Conservation (phyloP, 176 grass and related monocot species). For the Eragrostis curvula region DNA sequence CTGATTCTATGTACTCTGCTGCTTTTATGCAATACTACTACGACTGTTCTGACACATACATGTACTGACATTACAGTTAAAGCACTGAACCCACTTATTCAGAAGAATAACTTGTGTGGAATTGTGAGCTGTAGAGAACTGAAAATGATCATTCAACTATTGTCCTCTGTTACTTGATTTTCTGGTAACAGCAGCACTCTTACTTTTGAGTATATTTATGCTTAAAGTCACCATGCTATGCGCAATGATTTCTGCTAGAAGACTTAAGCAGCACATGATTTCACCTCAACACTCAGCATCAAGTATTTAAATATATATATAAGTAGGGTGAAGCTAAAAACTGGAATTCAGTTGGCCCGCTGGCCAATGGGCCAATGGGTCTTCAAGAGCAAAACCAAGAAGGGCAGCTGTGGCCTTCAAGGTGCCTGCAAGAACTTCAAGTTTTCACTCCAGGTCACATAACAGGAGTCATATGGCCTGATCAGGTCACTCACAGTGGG, state of each 20-base stretch:
- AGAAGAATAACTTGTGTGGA: constrained; percentile 26
- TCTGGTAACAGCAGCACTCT: neutral
- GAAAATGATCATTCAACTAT: neutral
- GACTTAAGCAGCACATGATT: neutral
- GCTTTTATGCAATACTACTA: neutral
- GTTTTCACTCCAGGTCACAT: constrained; percentile 60
- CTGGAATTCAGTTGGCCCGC: constrained; percentile 25
- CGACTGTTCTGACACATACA: constrained; percentile 38
- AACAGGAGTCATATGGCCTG: constrained; percentile 54
- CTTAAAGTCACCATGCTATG: neutral
- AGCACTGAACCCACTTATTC: constrained; percentile 40
- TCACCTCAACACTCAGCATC: neutral
- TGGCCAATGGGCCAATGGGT: constrained; percentile 49
- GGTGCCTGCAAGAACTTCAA: constrained; percentile 55
- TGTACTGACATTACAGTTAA: constrained; percentile 38
- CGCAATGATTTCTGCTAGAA: neutral
- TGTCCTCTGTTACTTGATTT: neutral
- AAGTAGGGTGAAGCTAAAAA: neutral
- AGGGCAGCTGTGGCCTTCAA: constrained; percentile 43
- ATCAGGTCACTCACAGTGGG: constrained; percentile 44
- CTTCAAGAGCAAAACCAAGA: constrained; percentile 69
- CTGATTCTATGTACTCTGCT: constrained; percentile 40
- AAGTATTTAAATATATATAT: neutral
- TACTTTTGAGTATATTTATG: neutral
- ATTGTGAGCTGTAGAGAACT: constrained; percentile 41